These are phyloP conservation scores for Eimeria necatrix DNA, from an alignment of 169 alveolate species.

Conservation along the genomic window DNA sequence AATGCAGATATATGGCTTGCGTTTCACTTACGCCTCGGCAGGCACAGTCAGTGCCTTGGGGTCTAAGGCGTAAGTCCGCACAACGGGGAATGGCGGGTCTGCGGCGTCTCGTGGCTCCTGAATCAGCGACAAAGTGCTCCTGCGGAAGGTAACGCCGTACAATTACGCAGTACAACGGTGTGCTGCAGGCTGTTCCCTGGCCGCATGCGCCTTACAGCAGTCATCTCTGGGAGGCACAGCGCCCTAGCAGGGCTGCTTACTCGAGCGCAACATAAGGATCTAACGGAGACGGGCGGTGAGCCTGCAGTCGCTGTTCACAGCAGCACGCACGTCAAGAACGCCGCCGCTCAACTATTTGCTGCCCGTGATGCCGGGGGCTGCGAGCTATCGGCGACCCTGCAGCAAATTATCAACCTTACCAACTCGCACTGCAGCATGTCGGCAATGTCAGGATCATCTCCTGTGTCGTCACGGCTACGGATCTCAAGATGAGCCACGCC, in stretches of 20 bases:
- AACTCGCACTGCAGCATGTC: constrained; percentile 72
- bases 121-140: constrained; percentile 72
- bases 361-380: neutral
- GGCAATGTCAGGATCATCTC: constrained; percentile 70
- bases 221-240: neutral
- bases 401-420: constrained; percentile 35
- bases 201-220: neutral
- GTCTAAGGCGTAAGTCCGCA: constrained; percentile 72
- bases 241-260: constrained; percentile 21
- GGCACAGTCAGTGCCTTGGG: constrained; percentile 58
- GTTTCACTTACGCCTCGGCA: constrained; percentile 22
- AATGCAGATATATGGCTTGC: no score
- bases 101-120: constrained; percentile 53
- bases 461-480: constrained; percentile 12
- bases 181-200: neutral
- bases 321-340: neutral
- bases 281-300: constrained; percentile 63
- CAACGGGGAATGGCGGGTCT: constrained; percentile 72
- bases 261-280: constrained; percentile 51
- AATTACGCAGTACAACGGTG: neutral
- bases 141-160: constrained; percentile 14
- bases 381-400: constrained; percentile 33
- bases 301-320: constrained; percentile 56
- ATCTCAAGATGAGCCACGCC: constrained; percentile 77
- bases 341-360: no score